These are phyloP conservation scores for Tricholoma sp. DNA, from an alignment of 768 basidiomycete species.

Conservation along the genomic window DNA sequence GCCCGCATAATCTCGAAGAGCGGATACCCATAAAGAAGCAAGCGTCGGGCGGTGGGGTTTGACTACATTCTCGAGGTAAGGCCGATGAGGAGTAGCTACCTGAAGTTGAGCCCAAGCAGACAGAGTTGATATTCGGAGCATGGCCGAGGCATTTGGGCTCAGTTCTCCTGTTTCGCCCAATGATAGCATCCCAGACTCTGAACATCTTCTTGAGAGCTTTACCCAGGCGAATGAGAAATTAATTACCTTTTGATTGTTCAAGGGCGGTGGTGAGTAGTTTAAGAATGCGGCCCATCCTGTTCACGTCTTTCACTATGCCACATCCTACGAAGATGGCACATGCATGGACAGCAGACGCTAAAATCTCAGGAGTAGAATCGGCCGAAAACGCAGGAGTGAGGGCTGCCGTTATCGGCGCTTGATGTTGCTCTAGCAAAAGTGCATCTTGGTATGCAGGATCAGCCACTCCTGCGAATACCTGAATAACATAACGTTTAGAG, in stretches of 20 bases:
- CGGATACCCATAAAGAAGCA: slow-evolving; percentile 81
- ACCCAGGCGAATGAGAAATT: slow-evolving; percentile 3
- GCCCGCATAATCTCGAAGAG: slow-evolving; percentile 88
- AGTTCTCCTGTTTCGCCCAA: slow-evolving; percentile 84
- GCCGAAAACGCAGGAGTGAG: slow-evolving; percentile 94
- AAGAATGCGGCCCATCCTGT: slow-evolving; percentile 89
- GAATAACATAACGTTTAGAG: slow-evolving; percentile 6
- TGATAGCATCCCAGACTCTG: slow-evolving; percentile 79
- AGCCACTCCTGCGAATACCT: slow-evolving; percentile 83
- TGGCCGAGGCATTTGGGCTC: slow-evolving; percentile 91
- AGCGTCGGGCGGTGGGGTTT: slow-evolving; percentile 73
- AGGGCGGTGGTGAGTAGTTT: slow-evolving; percentile 84
- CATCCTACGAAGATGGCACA: slow-evolving; percentile 95
- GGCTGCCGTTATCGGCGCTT: slow-evolving; percentile 96
- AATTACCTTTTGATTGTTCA: slow-evolving; percentile 81
- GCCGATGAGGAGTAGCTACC: slow-evolving; percentile 66
- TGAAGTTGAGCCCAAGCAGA: slow-evolving; percentile 96
- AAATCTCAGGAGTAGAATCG: slow-evolving; percentile 92
- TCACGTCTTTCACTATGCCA: slow-evolving; percentile 87
- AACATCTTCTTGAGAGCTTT: not conserved
- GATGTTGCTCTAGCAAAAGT: slow-evolving; percentile 90
- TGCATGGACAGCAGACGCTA: slow-evolving; percentile 87
- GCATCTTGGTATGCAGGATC: slow-evolving; percentile 93
- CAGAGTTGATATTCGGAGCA: slow-evolving; percentile 87
- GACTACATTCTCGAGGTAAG: slow-evolving; percentile 76